Conservation (phyloP, 1,284 basidiomycete genomes). For the Phellopilus nigrolimitatus region DNA sequence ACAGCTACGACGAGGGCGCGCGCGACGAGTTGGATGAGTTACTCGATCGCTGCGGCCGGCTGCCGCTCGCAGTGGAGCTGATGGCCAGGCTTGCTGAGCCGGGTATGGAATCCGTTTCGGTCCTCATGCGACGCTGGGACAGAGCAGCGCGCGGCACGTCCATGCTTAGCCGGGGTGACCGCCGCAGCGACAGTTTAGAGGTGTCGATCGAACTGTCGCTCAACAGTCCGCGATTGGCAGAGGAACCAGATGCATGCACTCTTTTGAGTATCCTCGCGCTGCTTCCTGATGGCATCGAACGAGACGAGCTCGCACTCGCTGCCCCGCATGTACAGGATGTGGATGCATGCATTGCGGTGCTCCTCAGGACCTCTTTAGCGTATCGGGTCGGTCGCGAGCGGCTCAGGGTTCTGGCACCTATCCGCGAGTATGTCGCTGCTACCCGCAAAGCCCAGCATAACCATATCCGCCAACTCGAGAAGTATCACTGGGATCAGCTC, state of each 20-base stretch:
- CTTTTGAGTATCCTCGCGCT: slow-evolving; percentile 13
- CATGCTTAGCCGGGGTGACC: slow-evolving; percentile 1
- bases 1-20: background rate
- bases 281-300: slow-evolving; percentile 16
- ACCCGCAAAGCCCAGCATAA: background rate
- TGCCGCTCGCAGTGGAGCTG: slow-evolving; percentile 14
- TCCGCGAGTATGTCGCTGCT: slow-evolving; percentile 7
- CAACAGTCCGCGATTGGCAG: slow-evolving; percentile 9
- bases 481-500: slow-evolving; percentile 1
- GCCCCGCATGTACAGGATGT: background rate
- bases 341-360: background rate
- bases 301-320: slow-evolving; percentile 2
- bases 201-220: slow-evolving; percentile 17
- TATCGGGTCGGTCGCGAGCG: slow-evolving; percentile 2
- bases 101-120: background rate
- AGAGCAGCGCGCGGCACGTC: background rate
- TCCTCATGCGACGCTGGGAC: slow-evolving; percentile 10
- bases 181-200: slow-evolving; percentile 11
- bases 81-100: slow-evolving; percentile 11
- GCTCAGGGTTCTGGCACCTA: slow-evolving; percentile 12
- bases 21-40: slow-evolving; percentile 11
- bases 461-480: background rate
- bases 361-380: slow-evolving; percentile 8
- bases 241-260: background rate
- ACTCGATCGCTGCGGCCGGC: slow-evolving; percentile 6